These are phyloP conservation scores for Saccharomyces hybrid DNA, from an alignment of 1,139 yeast genomes.

Conservation along the genomic window DNA sequence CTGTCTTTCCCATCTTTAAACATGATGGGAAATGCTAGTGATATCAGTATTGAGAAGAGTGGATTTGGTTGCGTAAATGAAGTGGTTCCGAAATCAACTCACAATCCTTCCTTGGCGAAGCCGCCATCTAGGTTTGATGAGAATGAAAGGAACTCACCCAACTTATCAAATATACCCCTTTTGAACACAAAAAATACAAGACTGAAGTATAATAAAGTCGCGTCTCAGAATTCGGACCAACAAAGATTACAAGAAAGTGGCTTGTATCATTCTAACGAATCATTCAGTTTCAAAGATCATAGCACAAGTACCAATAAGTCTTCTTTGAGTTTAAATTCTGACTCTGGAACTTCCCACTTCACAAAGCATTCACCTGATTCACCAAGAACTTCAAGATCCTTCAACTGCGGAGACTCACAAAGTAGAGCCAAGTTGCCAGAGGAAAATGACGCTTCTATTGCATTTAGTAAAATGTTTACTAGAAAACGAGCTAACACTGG, in stretches of 20 bases:
- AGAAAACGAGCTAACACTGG: conserved; percentile 29
- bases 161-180: not conserved
- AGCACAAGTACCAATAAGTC: not conserved
- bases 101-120: conserved; percentile 15
- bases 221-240: not conserved
- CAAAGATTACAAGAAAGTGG: not conserved
- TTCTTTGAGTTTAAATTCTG: not conserved
- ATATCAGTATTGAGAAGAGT: not conserved
- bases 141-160: not conserved
- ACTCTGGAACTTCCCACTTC: not conserved
- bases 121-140: not conserved
- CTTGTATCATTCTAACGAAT: not conserved
- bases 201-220: not conserved
- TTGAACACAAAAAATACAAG: not conserved
- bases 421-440: conserved; percentile 9
- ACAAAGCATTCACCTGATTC: not conserved
- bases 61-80: conserved; percentile 10
- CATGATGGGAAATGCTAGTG: not conserved
- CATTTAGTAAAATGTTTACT: conserved; percentile 31
- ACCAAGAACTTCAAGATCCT: not conserved
- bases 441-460: conserved; percentile 33
- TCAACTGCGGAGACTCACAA: not conserved
- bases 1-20: not conserved
- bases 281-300: not conserved
- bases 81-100: conserved; percentile 21